Conservation (phyloP, 352 stramenopile species). For the Phytophthora boehmeriae region DNA sequence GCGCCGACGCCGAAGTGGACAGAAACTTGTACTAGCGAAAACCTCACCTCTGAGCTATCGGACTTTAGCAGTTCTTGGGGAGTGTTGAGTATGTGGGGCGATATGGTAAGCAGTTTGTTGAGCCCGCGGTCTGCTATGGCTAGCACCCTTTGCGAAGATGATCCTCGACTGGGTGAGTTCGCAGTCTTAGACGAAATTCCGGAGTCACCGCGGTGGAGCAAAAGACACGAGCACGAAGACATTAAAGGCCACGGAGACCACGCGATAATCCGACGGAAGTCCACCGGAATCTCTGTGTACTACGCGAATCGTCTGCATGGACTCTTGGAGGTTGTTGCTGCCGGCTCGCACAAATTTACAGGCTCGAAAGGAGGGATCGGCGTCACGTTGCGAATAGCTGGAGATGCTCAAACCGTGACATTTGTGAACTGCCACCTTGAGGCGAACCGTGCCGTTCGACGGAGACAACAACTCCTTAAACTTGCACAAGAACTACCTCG, state of each 20-base stretch:
- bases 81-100: slow-evolving; percentile 12
- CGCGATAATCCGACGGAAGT: slow-evolving; percentile 67
- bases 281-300: slow-evolving; percentile 72
- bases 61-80: slow-evolving; percentile 16
- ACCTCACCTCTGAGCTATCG: slow-evolving; percentile 13
- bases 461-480: slow-evolving; percentile 59
- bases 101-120: slow-evolving; percentile 11
- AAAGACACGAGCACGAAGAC: slow-evolving; percentile 34
- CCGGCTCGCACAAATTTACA: slow-evolving; percentile 67
- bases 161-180: background rate
- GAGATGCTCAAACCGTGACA: slow-evolving; percentile 54
- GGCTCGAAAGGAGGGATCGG: slow-evolving; percentile 71
- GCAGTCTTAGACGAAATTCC: background rate
- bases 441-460: slow-evolving; percentile 53
- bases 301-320: slow-evolving; percentile 38
- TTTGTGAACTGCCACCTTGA: slow-evolving; percentile 81
- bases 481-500: slow-evolving; percentile 53
- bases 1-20: slow-evolving; percentile 10
- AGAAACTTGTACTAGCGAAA: slow-evolving; percentile 8
- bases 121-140: slow-evolving; percentile 12
- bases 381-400: slow-evolving; percentile 46
- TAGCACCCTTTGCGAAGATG: slow-evolving; percentile 13
- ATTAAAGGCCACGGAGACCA: slow-evolving; percentile 66
- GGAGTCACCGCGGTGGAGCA: slow-evolving; percentile 17
- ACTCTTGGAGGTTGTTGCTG: slow-evolving; percentile 51